phyloP scores from a whole-genome alignment of 768 basidiomycete genomes.

The Termitomyces sp. region DNA sequence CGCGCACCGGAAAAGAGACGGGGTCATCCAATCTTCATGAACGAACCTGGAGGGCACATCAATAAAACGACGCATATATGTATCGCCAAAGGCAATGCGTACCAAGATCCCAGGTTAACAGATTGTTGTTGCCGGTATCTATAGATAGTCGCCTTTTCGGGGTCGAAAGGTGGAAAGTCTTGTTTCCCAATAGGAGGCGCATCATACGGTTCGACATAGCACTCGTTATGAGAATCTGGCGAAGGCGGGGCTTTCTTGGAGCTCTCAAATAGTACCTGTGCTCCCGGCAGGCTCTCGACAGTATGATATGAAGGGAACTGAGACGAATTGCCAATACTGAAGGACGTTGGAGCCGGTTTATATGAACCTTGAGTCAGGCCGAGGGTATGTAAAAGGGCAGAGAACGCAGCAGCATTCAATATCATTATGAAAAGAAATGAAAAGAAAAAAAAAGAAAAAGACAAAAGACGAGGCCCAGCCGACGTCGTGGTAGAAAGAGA shows the following conservation, averaged over 20 bases:
- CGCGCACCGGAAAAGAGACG: slow-evolving; percentile 62
- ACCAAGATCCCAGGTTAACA: slow-evolving; percentile 70
- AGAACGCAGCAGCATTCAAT: slow-evolving; percentile 23
- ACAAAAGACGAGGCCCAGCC: slow-evolving; percentile 21
- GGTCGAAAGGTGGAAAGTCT: slow-evolving; percentile 48
- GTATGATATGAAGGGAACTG: background rate
- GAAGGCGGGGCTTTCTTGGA: slow-evolving; percentile 2
- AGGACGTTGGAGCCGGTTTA: slow-evolving; percentile 25
- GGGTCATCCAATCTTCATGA: slow-evolving; percentile 74
- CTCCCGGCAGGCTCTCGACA: slow-evolving; percentile 1
- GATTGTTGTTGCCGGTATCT: slow-evolving; percentile 63
- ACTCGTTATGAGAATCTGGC: slow-evolving; percentile 13
- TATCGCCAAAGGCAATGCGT: slow-evolving; percentile 3
- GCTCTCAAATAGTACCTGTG: slow-evolving; percentile 5
- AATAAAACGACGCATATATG: background rate
- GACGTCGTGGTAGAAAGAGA: slow-evolving; percentile 13
- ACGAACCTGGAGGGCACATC: slow-evolving; percentile 54
- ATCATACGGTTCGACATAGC: slow-evolving; percentile 30
- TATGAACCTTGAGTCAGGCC: slow-evolving; percentile 28
- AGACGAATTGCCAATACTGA: slow-evolving; percentile 3
- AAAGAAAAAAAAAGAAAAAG: background rate
- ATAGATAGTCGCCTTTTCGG: slow-evolving; percentile 46
- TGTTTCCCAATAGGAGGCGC: slow-evolving; percentile 30
- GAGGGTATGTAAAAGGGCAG: slow-evolving; percentile 31
- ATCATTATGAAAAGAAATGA: slow-evolving; percentile 19